Conservation (phyloP, 2,329 filamentous ascomycete genomes). For the Arthrobotrys musiformis region DNA sequence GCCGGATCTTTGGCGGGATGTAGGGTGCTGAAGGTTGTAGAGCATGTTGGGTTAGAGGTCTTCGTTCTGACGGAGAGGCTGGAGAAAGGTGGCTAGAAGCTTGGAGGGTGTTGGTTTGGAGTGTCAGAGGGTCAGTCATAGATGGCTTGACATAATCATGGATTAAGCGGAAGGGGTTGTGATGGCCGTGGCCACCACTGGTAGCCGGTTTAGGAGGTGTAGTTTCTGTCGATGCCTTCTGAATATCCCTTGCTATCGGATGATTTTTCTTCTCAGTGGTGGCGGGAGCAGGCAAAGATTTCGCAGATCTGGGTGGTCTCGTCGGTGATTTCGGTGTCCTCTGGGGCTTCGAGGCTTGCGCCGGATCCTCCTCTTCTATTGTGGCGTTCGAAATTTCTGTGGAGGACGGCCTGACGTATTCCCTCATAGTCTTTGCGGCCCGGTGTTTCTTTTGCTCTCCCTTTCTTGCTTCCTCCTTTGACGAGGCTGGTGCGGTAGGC, state of each 20-base stretch:
- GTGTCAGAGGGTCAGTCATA: not conserved
- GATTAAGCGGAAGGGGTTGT: constrained; percentile 50
- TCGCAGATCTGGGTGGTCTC: constrained; percentile 19
- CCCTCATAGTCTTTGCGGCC: constrained; percentile 32
- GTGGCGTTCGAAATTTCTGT: not conserved
- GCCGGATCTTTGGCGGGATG: constrained; percentile 49
- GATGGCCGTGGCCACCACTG: not conserved
- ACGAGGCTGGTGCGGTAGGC: not conserved
- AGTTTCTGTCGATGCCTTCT: constrained; percentile 6
- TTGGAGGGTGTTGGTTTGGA: constrained; percentile 29
- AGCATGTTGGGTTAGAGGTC: constrained; percentile 25
- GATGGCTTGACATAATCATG: constrained; percentile 50
- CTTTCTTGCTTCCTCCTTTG: constrained; percentile 20
- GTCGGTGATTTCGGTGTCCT: constrained; percentile 34
- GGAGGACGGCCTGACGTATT: constrained; percentile 42
- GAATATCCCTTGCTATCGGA: constrained; percentile 4
- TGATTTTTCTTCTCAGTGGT: not conserved
- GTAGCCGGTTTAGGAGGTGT: not conserved
- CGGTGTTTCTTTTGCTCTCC: constrained; percentile 24
- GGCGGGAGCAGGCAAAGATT: not conserved
- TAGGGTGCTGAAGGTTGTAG: constrained; percentile 39
- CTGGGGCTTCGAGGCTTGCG: constrained; percentile 4
- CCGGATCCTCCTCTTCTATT: constrained; percentile 21
- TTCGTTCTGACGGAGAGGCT: constrained; percentile 6
- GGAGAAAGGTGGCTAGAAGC: constrained; percentile 10